These are phyloP conservation scores for Globisporangium alternatum DNA, from an alignment of 352 stramenopile species.

Conservation along the genomic window DNA sequence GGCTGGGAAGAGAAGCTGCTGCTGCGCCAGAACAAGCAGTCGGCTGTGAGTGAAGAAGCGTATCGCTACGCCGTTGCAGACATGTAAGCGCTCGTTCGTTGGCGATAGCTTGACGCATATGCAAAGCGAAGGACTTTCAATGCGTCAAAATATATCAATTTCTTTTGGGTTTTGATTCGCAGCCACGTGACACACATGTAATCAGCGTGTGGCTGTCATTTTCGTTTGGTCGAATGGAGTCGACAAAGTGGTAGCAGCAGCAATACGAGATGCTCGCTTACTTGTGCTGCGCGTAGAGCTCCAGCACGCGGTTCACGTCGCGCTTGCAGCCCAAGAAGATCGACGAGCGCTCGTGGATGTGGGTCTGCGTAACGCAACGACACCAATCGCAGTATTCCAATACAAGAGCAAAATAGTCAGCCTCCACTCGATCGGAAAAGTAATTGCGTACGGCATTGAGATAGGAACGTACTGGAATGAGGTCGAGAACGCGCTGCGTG, in stretches of 20 bases:
- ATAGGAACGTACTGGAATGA: conserved; percentile 73
- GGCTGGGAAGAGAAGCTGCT: conserved; percentile 95
- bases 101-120: neutral
- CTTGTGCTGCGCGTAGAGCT: conserved; percentile 67
- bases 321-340: conserved; percentile 96
- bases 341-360: conserved; percentile 97
- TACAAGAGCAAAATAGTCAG: conserved; percentile 5
- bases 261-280: conserved; percentile 17
- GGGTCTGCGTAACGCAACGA: conserved; percentile 35
- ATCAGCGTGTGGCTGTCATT: neutral
- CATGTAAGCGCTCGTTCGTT: conserved; percentile 47
- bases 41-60: conserved; percentile 61
- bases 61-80: conserved; percentile 82
- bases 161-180: neutral
- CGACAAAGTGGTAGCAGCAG: neutral
- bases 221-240: neutral
- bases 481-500: conserved; percentile 91
- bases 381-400: conserved; percentile 4
- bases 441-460: neutral
- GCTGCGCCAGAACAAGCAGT: conserved; percentile 63
- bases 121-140: neutral
- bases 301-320: conserved; percentile 79
- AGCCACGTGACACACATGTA: neutral
- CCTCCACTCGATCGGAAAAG: conserved; percentile 9
- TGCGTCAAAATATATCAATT: conserved; percentile 1